Evolutionary conservation across 2,329 filamentous ascomycete species (phyloP), one percentile per base, ranked within the genome.

Genomic region (Aureobasidium musti): DNA sequence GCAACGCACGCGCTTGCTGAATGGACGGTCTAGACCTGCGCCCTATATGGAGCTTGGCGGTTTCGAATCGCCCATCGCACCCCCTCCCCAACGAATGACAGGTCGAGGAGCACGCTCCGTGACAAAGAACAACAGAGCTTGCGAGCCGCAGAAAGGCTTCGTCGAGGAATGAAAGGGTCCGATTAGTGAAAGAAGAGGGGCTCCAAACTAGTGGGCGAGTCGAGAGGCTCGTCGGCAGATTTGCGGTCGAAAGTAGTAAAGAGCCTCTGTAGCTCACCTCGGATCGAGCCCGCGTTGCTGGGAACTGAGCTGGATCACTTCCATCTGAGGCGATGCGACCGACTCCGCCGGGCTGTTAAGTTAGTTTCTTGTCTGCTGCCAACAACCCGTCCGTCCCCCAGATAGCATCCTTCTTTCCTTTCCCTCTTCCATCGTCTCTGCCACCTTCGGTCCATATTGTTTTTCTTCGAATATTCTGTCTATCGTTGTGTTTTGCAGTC

Each of bases 341-440:
- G 59, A 13, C 33, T 63, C 59, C 45, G 59, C 43, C 56, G 56
- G 19, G 33, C 56, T 59, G 56, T 45, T 59, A 59, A 39, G 56
- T 45, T 47, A 59, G 56, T 45, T 47, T 39, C 57, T 37, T 47
- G 57, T 28, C 57, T 61, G 57, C 43, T 61, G 30, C 41, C n/a
- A 59, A 41, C 30, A 49, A 45, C 41, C 56, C 30, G 11, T 19
- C 56, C 30, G 11, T 19, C 57, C 43, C 43, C 43, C 57, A 21
- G 26, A 49, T 33, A 14, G n/a, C 41, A 8, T 61, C 28, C 30
- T 49, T 61, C 7, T 52, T 30, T 14, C 6, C 33, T 41, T 23
- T 41, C 1, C 33, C 59, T 52, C 33, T 11, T 3, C 17, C 45
- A 28, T 41, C 35, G 30, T 30, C 28, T 17, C 59, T 39, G 2